These are phyloP conservation scores for Starmerella scarabaei DNA, from an alignment of 805 yeast species.

Conservation along the genomic window DNA sequence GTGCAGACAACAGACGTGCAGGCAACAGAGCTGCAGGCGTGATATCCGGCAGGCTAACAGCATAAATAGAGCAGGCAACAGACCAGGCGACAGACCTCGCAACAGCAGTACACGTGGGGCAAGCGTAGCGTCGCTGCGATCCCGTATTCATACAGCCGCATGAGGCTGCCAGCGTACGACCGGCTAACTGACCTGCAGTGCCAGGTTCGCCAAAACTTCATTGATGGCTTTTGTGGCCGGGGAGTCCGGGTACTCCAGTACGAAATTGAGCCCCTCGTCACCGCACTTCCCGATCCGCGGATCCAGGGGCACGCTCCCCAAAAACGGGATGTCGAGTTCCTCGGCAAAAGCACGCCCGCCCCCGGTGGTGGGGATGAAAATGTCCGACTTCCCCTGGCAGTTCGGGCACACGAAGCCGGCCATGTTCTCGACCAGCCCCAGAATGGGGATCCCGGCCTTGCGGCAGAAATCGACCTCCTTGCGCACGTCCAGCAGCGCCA, in stretches of 20 bases:
- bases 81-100: too few relatives aligned
- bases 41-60: too few relatives aligned
- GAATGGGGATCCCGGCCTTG: constrained; percentile 71
- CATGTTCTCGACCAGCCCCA: constrained; percentile 96
- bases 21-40: too few relatives aligned
- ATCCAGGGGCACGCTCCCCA: constrained; percentile 91
- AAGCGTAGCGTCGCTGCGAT: too few relatives aligned
- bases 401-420: constrained; percentile 95
- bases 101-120: too few relatives aligned
- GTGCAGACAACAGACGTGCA: too few relatives aligned
- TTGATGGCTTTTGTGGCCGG: constrained; percentile 83
- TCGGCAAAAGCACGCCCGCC: constrained; percentile 80
- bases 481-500: constrained; percentile 83
- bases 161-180: too few relatives aligned
- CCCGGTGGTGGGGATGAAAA: constrained; percentile 91
- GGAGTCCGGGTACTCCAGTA: constrained; percentile 71
- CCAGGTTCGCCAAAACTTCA: constrained; percentile 45
- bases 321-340: constrained; percentile 62
- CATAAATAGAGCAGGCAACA: too few relatives aligned
- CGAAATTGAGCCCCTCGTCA: constrained; percentile 72
- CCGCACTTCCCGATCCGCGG: constrained; percentile 86
- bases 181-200: too few relatives aligned
- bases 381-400: constrained; percentile 79
- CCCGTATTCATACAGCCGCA: too few relatives aligned
- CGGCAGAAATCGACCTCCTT: constrained; percentile 91